Conservation (phyloP, 352 stramenopile genomes). For the Globisporangium paroecandrum region DNA sequence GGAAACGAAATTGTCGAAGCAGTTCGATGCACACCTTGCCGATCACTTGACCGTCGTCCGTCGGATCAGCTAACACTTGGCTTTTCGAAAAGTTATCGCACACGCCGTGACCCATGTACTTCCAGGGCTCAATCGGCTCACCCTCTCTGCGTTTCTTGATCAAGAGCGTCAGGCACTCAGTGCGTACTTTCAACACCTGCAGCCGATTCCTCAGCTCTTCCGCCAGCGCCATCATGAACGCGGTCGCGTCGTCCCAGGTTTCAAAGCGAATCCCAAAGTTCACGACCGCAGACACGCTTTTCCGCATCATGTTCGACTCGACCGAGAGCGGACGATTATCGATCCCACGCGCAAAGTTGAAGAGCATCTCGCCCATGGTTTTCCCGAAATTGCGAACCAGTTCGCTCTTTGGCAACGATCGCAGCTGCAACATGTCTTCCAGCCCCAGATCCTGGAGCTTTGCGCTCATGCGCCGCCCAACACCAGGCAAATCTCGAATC, state of each 20-base stretch:
- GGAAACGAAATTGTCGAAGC: slow-evolving; percentile 57
- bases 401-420: slow-evolving; percentile 41
- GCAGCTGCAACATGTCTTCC: slow-evolving; percentile 58
- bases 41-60: slow-evolving; percentile 52
- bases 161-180: slow-evolving; percentile 72
- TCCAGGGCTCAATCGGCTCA: slow-evolving; percentile 66
- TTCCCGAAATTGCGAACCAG: slow-evolving; percentile 66
- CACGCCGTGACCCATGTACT: slow-evolving; percentile 85
- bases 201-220: slow-evolving; percentile 73
- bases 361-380: slow-evolving; percentile 68
- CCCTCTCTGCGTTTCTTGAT: slow-evolving; percentile 79
- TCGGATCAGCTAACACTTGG: slow-evolving; percentile 51
- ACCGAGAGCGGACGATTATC: slow-evolving; percentile 69
- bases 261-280: slow-evolving; percentile 92
- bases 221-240: slow-evolving; percentile 78
- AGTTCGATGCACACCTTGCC: slow-evolving; percentile 51
- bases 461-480: slow-evolving; percentile 53
- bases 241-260: slow-evolving; percentile 61
- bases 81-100: slow-evolving; percentile 88
- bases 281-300: slow-evolving; percentile 90
- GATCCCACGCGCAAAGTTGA: slow-evolving; percentile 68
- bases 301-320: slow-evolving; percentile 69
- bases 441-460: slow-evolving; percentile 76
- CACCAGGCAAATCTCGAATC: slow-evolving; percentile 77
- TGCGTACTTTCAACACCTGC: slow-evolving; percentile 47